Percentiles rank a stretch among this genome's conserved stretches.
phyloP scores from a whole-genome alignment of 257 asterid genomes.

The Nicotiana noctiflora region DNA sequence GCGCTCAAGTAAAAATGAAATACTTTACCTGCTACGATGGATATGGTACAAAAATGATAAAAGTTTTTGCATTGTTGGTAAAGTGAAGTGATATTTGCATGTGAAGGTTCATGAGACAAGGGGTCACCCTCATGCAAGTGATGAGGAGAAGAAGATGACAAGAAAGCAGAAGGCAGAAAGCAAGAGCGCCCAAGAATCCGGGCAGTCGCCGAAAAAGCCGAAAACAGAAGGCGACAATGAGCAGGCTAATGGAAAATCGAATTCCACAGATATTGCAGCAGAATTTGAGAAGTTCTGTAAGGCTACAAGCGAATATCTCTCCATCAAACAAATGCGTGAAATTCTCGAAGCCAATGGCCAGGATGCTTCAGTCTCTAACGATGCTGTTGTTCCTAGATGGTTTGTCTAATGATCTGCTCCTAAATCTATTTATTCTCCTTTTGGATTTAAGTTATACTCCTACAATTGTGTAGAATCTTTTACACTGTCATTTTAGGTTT shows the following conservation, averaged over 20 bases:
- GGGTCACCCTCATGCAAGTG: constrained; percentile 37
- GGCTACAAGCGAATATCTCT: constrained; percentile 48
- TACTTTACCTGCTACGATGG: neutral
- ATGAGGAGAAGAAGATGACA: constrained; percentile 52
- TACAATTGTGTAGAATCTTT: neutral
- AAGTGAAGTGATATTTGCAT: neutral
- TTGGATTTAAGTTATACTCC: too few relatives aligned
- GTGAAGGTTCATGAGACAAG: constrained; percentile 54
- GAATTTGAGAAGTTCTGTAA: constrained; percentile 65
- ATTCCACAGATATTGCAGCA: constrained; percentile 30
- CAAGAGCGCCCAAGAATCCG: constrained; percentile 26
- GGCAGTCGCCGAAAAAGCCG: constrained; percentile 50
- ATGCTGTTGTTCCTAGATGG: constrained; percentile 86
- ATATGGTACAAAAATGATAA: neutral
- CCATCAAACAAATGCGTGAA: constrained; percentile 67
- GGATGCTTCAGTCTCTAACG: constrained; percentile 42
- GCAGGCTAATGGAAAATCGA: constrained; percentile 21
- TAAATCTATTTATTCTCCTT: too few relatives aligned
- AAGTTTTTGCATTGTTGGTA: neutral
- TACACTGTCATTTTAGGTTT: neutral
- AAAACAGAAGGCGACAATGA: constrained; percentile 30
- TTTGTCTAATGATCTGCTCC: constrained; percentile 8
- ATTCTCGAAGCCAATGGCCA: constrained; percentile 67
- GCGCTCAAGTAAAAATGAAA: too few relatives aligned
- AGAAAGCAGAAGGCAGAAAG: constrained; percentile 77